phyloP scores from a whole-genome alignment of 305 asterid genomes.

The Stenogyne calaminthoides region DNA sequence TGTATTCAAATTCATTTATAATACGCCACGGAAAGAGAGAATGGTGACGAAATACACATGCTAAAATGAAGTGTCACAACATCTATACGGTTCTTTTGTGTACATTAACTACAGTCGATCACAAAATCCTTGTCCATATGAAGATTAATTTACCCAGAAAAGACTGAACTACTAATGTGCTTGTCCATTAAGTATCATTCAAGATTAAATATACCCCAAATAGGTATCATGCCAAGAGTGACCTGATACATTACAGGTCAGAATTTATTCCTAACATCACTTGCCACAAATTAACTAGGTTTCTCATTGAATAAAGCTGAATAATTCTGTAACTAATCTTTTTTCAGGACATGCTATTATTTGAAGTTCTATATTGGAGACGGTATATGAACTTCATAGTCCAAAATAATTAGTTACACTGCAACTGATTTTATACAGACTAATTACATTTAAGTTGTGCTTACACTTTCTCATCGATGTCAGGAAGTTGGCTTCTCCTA shows the following conservation, averaged over 20 bases:
- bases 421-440: not conserved
- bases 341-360: not conserved
- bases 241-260: not conserved
- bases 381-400: not conserved
- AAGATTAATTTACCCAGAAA: not conserved
- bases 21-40: not conserved
- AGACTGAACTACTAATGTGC: not conserved
- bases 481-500: constrained; percentile 57
- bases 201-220: not conserved
- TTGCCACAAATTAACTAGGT: not conserved
- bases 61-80: not conserved
- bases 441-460: constrained; percentile 17
- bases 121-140: not conserved
- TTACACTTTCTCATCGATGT: constrained; percentile 66
- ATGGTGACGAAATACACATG: not conserved
- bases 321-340: not conserved
- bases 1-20: not conserved
- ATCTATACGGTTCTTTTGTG: not conserved
- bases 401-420: not conserved
- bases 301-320: not conserved
- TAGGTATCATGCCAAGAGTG: constrained; percentile 8
- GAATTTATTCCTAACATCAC: not conserved
- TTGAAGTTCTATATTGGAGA: not conserved
- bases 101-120: constrained; percentile 3
- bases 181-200: not conserved